phyloP scores from a whole-genome alignment of 2,329 filamentous ascomycete genomes.

The Hysterium pulicare region DNA sequence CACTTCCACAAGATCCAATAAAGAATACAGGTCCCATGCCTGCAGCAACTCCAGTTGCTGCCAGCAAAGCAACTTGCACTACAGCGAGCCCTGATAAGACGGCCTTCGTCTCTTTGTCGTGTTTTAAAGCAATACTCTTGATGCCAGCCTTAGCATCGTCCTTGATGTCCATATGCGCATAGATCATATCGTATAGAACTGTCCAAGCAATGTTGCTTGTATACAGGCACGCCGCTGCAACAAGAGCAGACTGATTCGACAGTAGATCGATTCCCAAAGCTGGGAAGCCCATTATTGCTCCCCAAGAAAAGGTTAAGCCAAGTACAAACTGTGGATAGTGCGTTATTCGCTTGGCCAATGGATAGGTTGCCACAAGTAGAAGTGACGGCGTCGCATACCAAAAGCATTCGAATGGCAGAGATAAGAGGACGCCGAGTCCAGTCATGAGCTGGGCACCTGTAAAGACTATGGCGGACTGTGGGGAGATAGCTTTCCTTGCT shows the following conservation, averaged over 20 bases:
- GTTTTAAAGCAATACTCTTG: conserved; percentile 80
- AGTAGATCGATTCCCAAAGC: conserved; percentile 76
- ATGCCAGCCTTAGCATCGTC: conserved; percentile 84
- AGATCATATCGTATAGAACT: conserved; percentile 87
- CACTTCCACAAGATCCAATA: conserved; percentile 56
- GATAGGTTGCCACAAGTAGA: conserved; percentile 70
- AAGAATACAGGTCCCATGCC: conserved; percentile 60
- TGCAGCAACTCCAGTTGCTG: conserved; percentile 63
- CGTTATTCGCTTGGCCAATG: conserved; percentile 79
- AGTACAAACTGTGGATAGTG: conserved; percentile 84
- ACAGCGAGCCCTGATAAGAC: conserved; percentile 68
- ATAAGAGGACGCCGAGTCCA: conserved; percentile 70
- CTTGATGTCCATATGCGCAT: conserved; percentile 86
- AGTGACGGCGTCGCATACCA: conserved; percentile 76
- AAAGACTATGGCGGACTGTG: conserved; percentile 68
- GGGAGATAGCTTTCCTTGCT: conserved; percentile 72
- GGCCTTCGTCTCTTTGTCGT: conserved; percentile 72
- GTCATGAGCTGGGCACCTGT: conserved; percentile 71
- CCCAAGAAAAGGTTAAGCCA: conserved; percentile 84
- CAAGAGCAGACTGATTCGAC: conserved; percentile 58
- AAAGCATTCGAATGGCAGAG: conserved; percentile 71
- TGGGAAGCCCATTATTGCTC: conserved; percentile 82
- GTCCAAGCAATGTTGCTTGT: conserved; percentile 82
- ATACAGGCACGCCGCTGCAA: conserved; percentile 68
- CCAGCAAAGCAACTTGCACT: conserved; percentile 66